Evolutionary conservation across 1,284 basidiomycete genomes (phyloP), one percentile per base, ranked within the genome.

Genomic region (Porphyrellus sp.): DNA sequence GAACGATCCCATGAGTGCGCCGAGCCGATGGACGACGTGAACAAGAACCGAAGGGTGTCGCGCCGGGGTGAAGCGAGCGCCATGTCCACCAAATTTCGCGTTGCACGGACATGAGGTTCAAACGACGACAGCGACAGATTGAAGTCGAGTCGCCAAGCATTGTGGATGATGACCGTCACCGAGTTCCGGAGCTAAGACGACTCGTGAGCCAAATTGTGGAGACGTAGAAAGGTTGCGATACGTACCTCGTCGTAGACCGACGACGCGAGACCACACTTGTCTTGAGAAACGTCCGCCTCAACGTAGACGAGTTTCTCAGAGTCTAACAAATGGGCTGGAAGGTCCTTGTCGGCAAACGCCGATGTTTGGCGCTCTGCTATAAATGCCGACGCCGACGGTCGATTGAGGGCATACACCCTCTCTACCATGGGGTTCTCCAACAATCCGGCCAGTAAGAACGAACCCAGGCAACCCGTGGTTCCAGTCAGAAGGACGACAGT

Each of bases 1-100:
- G 16, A 37, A 33, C 30, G 45, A n/a, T 56, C 53, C 53, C 53
- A 54, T 34, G 41, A 48, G 13, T 55, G 46, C 13, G 53, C 53
- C 3, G 44, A 54, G 16, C 53, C 39, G 4, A 54, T 27, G 7
- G 53, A 54, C 5, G 53, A 55, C 0, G 44, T 54, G n/a, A 54
- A 50, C 18, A 55, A 8, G 24, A 54, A 54, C 1, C 53, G 44
- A 20, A 54, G 38, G 5, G 5, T 21, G 20, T 42, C 28, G 16
- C 30, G 16, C 15, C 30, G 40, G 5, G 20, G 9, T 5, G 53
- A 55, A 3, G 16, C 7, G 5, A 54, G 39, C 1, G 28, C 45
- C 27, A 56, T 2, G n/a, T 55, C 45, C 1, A 51, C n/a, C 24
- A 54, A 43, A 18, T 44, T 43, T 24, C 53, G 30, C 13, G 53